Evolutionary conservation across 1,139 yeast species (phyloP).

Genomic region (Saccharomyces uvarum): DNA sequence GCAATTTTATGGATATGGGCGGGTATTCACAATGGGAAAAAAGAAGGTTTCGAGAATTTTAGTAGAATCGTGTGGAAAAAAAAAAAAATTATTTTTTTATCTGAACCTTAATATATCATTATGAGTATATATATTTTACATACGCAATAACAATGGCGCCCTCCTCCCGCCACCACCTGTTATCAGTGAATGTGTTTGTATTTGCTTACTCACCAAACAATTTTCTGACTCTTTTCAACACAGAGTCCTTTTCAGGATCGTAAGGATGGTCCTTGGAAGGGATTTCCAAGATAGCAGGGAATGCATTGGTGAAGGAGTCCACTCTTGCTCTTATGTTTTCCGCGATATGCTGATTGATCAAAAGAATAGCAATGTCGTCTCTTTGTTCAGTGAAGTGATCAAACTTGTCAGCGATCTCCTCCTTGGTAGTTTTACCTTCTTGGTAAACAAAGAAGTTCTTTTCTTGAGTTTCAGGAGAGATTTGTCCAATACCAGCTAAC

Average conservation of each 20-base stretch:
- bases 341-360: slow-evolving; percentile 92
- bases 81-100: not conserved
- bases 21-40: not conserved
- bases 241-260: slow-evolving; percentile 94
- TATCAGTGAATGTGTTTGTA: slow-evolving; percentile 1
- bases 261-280: slow-evolving; percentile 98
- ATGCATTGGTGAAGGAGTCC: slow-evolving; percentile 80
- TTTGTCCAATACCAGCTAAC: slow-evolving; percentile 93
- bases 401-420: slow-evolving; percentile 68
- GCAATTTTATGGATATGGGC: not conserved
- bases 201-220: slow-evolving; percentile 71
- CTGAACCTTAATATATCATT: slow-evolving; percentile 1
- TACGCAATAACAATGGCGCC: not conserved
- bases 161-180: not conserved
- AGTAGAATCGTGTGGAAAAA: not conserved
- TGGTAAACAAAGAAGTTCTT: slow-evolving; percentile 77
- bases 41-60: not conserved
- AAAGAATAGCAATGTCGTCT: slow-evolving; percentile 84
- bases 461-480: slow-evolving; percentile 47
- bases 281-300: slow-evolving; percentile 93
- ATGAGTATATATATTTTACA: not conserved
- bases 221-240: slow-evolving; percentile 87
- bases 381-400: slow-evolving; percentile 66
- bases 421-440: slow-evolving; percentile 70
- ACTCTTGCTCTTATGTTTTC: slow-evolving; percentile 78